A percentile compares a stretch with the other conserved stretches of the same genome.
Evolutionary conservation across 257 asterid species (phyloP).

Genomic region (Fraxinus excelsior): DNA sequence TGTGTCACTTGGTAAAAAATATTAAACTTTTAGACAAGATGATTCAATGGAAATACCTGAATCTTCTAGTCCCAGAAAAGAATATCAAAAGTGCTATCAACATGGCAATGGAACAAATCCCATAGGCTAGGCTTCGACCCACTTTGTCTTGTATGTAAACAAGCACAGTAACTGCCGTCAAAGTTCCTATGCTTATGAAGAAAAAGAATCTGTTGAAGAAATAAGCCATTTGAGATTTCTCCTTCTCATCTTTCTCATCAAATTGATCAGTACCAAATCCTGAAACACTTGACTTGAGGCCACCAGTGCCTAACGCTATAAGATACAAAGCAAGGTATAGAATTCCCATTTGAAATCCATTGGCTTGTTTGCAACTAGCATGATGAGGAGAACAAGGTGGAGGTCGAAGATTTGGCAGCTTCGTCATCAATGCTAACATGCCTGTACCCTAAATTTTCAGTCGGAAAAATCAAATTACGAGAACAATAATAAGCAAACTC

Average conservation of each 20-base stretch:
- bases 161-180: conserved; percentile 79
- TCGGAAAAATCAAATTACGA: background rate
- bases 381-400: conserved; percentile 56
- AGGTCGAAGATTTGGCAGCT: conserved; percentile 68
- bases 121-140: conserved; percentile 72
- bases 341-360: conserved; percentile 69
- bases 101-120: conserved; percentile 74
- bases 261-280: conserved; percentile 92
- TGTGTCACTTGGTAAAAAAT: background rate
- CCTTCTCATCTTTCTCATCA: conserved; percentile 80
- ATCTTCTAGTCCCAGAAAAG: conserved; percentile 59
- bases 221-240: conserved; percentile 73
- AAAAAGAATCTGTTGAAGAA: conserved; percentile 92
- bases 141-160: conserved; percentile 84
- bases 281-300: conserved; percentile 86
- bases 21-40: background rate
- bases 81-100: conserved; percentile 51
- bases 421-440: conserved; percentile 56
- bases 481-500: background rate
- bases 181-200: conserved; percentile 83
- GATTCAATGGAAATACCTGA: conserved; percentile 37
- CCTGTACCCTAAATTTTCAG: conserved; percentile 67
- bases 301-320: conserved; percentile 90
- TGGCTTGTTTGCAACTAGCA: conserved; percentile 54
- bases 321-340: conserved; percentile 75